A percentile compares a stretch with the other conserved stretches of the same genome.
phyloP scores from a whole-genome alignment of 108 stramenopile species.

The Schizochytrium sp. region DNA sequence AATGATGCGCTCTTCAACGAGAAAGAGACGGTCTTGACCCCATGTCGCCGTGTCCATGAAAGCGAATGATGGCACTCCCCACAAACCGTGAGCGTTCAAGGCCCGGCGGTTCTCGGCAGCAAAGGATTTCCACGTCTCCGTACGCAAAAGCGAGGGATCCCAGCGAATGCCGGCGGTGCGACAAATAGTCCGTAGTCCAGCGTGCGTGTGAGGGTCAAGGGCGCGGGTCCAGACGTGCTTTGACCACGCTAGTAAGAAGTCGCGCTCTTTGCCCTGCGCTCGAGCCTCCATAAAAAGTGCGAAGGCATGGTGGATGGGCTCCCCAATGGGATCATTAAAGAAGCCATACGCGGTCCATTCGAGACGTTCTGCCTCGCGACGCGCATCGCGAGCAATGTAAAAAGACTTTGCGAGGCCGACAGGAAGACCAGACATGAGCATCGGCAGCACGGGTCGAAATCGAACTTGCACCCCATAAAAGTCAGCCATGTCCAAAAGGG shows the following conservation, averaged over 20 bases:
- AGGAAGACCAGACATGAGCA: neutral
- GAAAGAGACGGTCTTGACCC: neutral
- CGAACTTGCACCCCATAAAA: neutral
- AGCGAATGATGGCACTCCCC: neutral
- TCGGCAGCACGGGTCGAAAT: neutral
- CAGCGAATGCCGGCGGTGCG: neutral
- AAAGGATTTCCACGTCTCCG: neutral
- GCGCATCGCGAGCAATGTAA: neutral
- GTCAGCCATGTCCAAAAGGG: neutral
- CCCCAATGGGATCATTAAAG: neutral
- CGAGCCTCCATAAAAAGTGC: neutral
- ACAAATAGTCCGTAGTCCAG: neutral
- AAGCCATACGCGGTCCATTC: neutral
- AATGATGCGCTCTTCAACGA: neutral
- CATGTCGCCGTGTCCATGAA: neutral
- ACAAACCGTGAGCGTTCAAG: neutral
- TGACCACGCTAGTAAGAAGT: neutral
- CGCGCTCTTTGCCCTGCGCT: neutral
- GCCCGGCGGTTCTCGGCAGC: neutral
- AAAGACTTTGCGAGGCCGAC: neutral
- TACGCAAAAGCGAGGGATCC: neutral
- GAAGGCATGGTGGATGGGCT: neutral
- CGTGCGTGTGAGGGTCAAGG: neutral
- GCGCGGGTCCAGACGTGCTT: neutral
- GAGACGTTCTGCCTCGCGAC: neutral